Evolutionary conservation across 495 filamentous ascomycete species (phyloP).

Genomic region (Daldinia grandis): DNA sequence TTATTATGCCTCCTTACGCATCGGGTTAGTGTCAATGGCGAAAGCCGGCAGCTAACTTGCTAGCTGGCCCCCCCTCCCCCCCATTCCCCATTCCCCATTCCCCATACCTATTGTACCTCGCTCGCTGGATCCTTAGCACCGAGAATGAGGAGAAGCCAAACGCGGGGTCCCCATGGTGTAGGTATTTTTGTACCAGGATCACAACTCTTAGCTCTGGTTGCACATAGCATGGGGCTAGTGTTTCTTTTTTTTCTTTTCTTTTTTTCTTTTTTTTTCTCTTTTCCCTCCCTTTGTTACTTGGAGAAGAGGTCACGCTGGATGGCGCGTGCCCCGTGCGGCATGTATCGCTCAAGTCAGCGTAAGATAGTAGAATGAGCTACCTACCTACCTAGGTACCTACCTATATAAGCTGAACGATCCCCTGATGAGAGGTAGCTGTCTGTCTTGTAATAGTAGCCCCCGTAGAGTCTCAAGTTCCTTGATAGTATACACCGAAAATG

Average conservation of each 20-base stretch:
- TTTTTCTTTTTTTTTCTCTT: slow-evolving; percentile 10
- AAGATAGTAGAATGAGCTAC: background rate
- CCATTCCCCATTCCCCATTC: slow-evolving; percentile 1
- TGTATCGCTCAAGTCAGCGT: background rate
- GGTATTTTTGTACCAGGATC: background rate
- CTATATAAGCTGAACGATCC: slow-evolving; percentile 2
- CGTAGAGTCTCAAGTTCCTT: background rate
- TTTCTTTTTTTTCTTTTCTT: slow-evolving; percentile 7
- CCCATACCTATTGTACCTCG: slow-evolving; percentile 2
- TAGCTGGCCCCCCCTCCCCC: too few relatives aligned
- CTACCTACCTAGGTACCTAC: slow-evolving; percentile 1
- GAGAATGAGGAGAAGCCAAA: slow-evolving; percentile 12
- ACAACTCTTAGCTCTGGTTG: slow-evolving; percentile 3
- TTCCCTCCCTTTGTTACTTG: background rate
- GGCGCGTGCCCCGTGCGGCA: background rate
- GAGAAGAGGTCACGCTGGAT: slow-evolving; percentile 11
- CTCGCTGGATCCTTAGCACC: slow-evolving; percentile 12
- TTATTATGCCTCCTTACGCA: background rate
- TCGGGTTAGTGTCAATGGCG: background rate
- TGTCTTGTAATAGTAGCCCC: background rate
- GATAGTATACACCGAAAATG: slow-evolving; percentile 50
- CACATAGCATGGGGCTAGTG: background rate
- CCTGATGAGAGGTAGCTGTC: background rate
- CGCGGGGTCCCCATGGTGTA: slow-evolving; percentile 29
- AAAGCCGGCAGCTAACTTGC: background rate